phyloP scores from a whole-genome alignment of 768 basidiomycete species.

The Suillus subalutaceus region DNA sequence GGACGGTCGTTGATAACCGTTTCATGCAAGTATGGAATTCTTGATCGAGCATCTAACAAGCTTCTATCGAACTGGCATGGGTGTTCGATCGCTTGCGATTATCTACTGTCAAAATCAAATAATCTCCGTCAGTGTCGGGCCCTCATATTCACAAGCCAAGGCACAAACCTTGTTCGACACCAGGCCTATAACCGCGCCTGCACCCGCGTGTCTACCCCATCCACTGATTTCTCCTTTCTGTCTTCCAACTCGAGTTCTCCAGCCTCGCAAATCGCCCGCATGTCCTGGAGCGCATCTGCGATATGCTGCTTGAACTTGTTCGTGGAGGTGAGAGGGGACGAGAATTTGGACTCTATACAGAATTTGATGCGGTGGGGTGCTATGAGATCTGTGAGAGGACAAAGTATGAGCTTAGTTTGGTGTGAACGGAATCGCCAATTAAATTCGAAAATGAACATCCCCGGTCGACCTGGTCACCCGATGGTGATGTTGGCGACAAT shows the following conservation, averaged over 20 bases:
- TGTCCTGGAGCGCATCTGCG: conserved; percentile 64
- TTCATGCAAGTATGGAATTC: background rate
- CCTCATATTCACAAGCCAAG: background rate
- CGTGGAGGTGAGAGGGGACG: conserved; percentile 72
- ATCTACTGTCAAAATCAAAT: background rate
- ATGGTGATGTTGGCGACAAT: background rate
- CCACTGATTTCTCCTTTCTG: background rate
- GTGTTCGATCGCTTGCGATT: background rate
- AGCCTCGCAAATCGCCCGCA: conserved; percentile 55
- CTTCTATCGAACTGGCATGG: background rate
- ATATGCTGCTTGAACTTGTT: conserved; percentile 64
- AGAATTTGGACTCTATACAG: conserved; percentile 89
- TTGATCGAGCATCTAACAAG: background rate
- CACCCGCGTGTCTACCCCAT: background rate
- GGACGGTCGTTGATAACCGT: too few relatives aligned
- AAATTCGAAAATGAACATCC: conserved; percentile 19
- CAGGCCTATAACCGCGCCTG: conserved; percentile 1
- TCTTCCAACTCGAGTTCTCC: background rate
- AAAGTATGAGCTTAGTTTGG: conserved; percentile 7
- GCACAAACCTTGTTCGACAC: background rate
- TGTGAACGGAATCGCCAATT: background rate
- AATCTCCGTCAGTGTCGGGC: background rate
- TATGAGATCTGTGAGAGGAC: conserved; percentile 67
- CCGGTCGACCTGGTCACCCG: background rate
- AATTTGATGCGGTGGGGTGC: conserved; percentile 83